phyloP scores from a whole-genome alignment of 805 yeast species.

The Wickerhamiella vanderwaltii region DNA sequence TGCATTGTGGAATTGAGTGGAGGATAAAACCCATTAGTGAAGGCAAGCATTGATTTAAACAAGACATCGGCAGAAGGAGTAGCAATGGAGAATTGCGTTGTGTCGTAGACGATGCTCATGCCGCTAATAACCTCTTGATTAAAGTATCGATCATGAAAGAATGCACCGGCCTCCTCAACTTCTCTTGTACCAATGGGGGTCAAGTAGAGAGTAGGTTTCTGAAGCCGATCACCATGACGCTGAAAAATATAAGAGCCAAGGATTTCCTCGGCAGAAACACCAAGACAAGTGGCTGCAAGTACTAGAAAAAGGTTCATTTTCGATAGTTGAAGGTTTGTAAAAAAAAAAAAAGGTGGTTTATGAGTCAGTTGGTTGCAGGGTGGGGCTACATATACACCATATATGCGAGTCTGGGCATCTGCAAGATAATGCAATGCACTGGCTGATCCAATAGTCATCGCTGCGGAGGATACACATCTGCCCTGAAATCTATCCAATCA shows the following conservation, averaged over 20 bases:
- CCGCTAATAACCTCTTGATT: slow-evolving; percentile 22
- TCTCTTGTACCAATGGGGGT: slow-evolving; percentile 35
- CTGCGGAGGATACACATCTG: too few species aligned
- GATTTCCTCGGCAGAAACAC: slow-evolving; percentile 15
- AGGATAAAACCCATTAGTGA: slow-evolving; percentile 39
- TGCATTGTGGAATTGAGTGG: slow-evolving; percentile 27
- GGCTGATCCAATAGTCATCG: too few species aligned
- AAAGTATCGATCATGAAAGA: slow-evolving; percentile 35
- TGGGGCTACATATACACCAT: too few species aligned
- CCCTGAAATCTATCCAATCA: too few species aligned
- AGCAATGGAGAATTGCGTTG: slow-evolving; percentile 31
- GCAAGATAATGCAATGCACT: too few species aligned
- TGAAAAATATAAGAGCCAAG: slow-evolving; percentile 38
- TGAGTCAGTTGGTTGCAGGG: too few species aligned
- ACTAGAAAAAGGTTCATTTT: too few species aligned
- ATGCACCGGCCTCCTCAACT: slow-evolving; percentile 32
- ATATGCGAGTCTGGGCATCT: too few species aligned
- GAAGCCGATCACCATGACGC: slow-evolving; percentile 39
- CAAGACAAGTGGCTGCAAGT: too few species aligned
- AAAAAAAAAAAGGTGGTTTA: neutral
- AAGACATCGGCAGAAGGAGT: slow-evolving; percentile 31
- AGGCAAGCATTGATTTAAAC: slow-evolving; percentile 33
- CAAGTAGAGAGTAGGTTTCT: slow-evolving; percentile 34
- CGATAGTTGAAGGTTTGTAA: too few species aligned
- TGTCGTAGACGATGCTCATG: slow-evolving; percentile 25